Evolutionary conservation across 2,329 filamentous ascomycete genomes (phyloP).

Genomic region (Aspergillus aculeatus): DNA sequence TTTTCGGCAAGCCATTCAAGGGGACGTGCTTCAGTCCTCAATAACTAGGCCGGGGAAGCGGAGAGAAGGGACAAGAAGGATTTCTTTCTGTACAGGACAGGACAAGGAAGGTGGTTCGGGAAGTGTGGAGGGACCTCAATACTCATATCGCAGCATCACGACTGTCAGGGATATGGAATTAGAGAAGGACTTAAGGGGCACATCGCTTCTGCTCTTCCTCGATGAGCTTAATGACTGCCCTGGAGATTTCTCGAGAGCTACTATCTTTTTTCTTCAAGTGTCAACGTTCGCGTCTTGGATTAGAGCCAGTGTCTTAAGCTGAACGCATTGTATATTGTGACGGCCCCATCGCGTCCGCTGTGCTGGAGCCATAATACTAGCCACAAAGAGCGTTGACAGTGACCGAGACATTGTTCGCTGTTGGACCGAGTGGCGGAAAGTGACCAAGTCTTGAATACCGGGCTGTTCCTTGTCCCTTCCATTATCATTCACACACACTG

Average conservation of each 20-base stretch:
- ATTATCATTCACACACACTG: background rate
- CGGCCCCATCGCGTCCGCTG: constrained; percentile 4
- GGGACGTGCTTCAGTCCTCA: constrained; percentile 8
- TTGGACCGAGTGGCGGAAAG: background rate
- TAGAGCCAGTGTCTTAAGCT: background rate
- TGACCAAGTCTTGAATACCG: background rate
- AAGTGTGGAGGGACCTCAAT: constrained; percentile 5
- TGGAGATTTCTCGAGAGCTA: background rate
- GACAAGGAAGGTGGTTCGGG: constrained; percentile 9
- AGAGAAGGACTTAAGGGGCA: constrained; percentile 10
- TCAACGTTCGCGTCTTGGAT: background rate
- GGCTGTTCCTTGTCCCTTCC: background rate
- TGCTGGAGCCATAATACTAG: constrained; percentile 7
- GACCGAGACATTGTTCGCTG: constrained; percentile 6
- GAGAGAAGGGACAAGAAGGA: background rate
- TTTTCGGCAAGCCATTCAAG: constrained; percentile 3
- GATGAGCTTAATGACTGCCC: background rate
- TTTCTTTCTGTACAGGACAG: constrained; percentile 9
- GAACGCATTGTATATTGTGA: constrained; percentile 1
- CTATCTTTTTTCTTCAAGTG: background rate
- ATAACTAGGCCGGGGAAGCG: constrained; percentile 5
- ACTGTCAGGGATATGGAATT: constrained; percentile 8
- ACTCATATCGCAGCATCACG: constrained; percentile 12
- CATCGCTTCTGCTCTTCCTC: constrained; percentile 1
- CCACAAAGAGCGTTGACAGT: background rate